Evolutionary conservation across 306 rosid species (phyloP).

Genomic region (Cercis canadensis): DNA sequence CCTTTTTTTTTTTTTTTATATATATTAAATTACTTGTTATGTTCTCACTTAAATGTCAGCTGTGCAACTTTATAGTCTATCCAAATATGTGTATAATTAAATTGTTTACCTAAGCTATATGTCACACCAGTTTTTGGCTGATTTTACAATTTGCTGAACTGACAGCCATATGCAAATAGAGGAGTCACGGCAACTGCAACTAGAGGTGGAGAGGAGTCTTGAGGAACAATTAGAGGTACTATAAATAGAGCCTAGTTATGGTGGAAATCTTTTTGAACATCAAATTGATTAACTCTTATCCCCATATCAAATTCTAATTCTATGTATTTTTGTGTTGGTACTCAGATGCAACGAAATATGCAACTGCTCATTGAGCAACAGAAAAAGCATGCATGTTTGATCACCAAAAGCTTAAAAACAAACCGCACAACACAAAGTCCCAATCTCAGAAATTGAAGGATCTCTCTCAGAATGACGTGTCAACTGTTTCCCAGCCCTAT

Average conservation of each 20-base stretch:
- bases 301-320: too few species aligned
- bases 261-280: too few species aligned
- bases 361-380: constrained; percentile 8
- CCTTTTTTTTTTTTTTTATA: neutral
- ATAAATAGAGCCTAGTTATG: too few species aligned
- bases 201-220: constrained; percentile 20
- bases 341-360: constrained; percentile 18
- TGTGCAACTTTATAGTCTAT: too few species aligned
- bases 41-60: too few species aligned
- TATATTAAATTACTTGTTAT: too few species aligned
- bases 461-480: too few species aligned
- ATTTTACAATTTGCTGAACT: neutral
- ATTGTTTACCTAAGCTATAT: neutral
- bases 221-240: constrained; percentile 30
- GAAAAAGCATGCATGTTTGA: neutral
- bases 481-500: too few species aligned
- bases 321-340: neutral
- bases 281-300: too few species aligned
- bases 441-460: too few species aligned
- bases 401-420: neutral
- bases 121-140: neutral
- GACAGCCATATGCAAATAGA: constrained; percentile 28
- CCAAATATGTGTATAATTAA: too few species aligned
- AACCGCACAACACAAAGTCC: too few species aligned
- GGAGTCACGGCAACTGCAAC: constrained; percentile 36